A percentile compares a stretch with the other conserved stretches of the same genome.
Evolutionary conservation across 805 yeast genomes (phyloP).

Genomic region (Saccharomycopsis selenospora): DNA sequence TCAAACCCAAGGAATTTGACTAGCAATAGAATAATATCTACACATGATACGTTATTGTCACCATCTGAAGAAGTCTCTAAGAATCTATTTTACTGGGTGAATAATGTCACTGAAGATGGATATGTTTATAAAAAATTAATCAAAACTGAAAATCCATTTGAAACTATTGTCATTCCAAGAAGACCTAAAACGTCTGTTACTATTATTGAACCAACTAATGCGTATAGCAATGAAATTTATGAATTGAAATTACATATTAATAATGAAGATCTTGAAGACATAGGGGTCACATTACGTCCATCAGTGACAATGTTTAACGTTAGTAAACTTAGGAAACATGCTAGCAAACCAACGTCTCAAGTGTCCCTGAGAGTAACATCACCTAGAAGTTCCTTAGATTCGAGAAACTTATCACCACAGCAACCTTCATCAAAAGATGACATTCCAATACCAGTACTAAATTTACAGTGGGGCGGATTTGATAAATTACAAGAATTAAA

Average conservation of each 20-base stretch:
- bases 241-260: conserved; percentile 24
- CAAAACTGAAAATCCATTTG: conserved; percentile 21
- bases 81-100: conserved; percentile 18
- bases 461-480: conserved; percentile 16
- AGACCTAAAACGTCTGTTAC: conserved; percentile 30
- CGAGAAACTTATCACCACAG: conserved; percentile 2
- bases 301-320: conserved; percentile 13
- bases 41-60: not conserved
- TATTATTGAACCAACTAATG: conserved; percentile 25
- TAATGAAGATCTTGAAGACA: conserved; percentile 30
- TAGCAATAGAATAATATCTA: not conserved
- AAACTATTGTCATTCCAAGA: conserved; percentile 32
- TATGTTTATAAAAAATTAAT: conserved; percentile 11
- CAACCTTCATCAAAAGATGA: not conserved
- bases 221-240: conserved; percentile 30
- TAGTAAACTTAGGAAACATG: not conserved
- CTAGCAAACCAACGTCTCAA: conserved; percentile 10
- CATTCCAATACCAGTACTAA: not conserved
- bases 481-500: not conserved
- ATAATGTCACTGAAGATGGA: conserved; percentile 7
- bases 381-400: conserved; percentile 15
- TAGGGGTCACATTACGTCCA: conserved; percentile 27
- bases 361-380: conserved; percentile 14
- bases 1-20: not conserved
- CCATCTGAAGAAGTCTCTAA: conserved; percentile 12